Conservation (phyloP, 257 asterid genomes). For the Galeopsis tetrahit region DNA sequence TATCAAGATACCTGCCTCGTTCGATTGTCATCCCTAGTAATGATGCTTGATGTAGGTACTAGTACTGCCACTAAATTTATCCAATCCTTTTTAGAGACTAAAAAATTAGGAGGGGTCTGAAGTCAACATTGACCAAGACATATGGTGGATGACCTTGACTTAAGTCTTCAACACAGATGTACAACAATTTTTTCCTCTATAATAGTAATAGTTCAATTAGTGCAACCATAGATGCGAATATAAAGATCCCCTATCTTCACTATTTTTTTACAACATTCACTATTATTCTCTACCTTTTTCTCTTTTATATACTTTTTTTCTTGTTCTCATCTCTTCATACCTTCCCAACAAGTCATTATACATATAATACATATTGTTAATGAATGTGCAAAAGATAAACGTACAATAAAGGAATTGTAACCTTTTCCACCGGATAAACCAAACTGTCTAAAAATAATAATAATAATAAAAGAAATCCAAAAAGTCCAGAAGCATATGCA, state of each 20-base stretch:
- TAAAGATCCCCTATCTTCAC: neutral
- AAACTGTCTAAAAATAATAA: neutral
- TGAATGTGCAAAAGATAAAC: too few species aligned
- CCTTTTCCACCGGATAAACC: constrained; percentile 9
- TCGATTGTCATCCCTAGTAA: neutral
- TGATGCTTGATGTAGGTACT: constrained; percentile 1
- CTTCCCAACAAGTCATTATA: too few species aligned
- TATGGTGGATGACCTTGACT: constrained; percentile 42
- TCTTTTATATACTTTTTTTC: too few species aligned
- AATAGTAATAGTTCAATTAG: too few species aligned
- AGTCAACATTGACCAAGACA: constrained; percentile 29
- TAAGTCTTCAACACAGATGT: constrained; percentile 26
- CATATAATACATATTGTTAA: too few species aligned
- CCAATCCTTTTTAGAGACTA: constrained; percentile 12
- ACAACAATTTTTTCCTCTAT: neutral
- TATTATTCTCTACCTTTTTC: too few species aligned
- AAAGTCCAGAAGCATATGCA: neutral
- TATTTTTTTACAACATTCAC: too few species aligned
- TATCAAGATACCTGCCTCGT: too few species aligned
- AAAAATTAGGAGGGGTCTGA: constrained; percentile 28
- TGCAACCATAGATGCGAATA: constrained; percentile 5
- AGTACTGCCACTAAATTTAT: neutral
- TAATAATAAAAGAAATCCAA: neutral
- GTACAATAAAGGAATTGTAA: too few species aligned
- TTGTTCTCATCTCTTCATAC: too few species aligned